Percentiles rank a stretch among this genome's conserved stretches.
Conservation (phyloP, 2,329 filamentous ascomycete species). For the Neonectria sp. region DNA sequence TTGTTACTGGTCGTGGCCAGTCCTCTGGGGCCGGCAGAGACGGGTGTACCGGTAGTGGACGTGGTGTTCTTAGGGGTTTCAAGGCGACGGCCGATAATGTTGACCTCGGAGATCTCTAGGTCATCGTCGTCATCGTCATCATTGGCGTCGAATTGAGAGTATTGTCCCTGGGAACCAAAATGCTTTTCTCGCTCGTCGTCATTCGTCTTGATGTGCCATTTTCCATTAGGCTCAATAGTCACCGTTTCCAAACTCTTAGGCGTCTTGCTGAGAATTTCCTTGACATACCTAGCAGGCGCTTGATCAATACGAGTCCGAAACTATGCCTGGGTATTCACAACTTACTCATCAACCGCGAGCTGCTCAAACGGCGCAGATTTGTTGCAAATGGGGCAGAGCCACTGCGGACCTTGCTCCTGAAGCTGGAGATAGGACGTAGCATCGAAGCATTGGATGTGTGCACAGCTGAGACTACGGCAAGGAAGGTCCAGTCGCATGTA, state of each 20-base stretch:
- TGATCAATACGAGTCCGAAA: constrained; percentile 24
- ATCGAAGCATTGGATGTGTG: constrained; percentile 96
- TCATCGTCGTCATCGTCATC: constrained; percentile 67
- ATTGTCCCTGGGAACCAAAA: constrained; percentile 6
- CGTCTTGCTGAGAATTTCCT: constrained; percentile 86
- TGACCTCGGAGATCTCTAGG: constrained; percentile 63
- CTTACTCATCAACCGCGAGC: constrained; percentile 89
- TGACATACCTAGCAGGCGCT: constrained; percentile 76
- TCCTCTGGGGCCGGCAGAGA: constrained; percentile 55
- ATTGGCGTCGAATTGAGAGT: constrained; percentile 50
- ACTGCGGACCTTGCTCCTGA: constrained; percentile 96
- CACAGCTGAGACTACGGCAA: constrained; percentile 84
- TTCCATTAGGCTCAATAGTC: constrained; percentile 88
- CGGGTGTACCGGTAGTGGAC: constrained; percentile 56
- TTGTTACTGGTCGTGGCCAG: constrained; percentile 59
- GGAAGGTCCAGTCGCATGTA: constrained; percentile 86
- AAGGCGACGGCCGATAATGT: constrained; percentile 51
- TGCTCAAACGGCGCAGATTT: constrained; percentile 85
- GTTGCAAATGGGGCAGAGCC: constrained; percentile 96
- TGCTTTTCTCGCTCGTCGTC: constrained; percentile 51
- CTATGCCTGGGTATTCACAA: constrained; percentile 24
- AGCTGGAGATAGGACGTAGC: constrained; percentile 92
- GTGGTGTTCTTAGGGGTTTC: constrained; percentile 56
- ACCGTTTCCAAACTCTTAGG: constrained; percentile 83
- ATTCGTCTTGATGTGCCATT: constrained; percentile 71